Evolutionary conservation across 306 rosid species (phyloP), one percentile per base, ranked within the genome.

Genomic region (Comarum palustre): DNA sequence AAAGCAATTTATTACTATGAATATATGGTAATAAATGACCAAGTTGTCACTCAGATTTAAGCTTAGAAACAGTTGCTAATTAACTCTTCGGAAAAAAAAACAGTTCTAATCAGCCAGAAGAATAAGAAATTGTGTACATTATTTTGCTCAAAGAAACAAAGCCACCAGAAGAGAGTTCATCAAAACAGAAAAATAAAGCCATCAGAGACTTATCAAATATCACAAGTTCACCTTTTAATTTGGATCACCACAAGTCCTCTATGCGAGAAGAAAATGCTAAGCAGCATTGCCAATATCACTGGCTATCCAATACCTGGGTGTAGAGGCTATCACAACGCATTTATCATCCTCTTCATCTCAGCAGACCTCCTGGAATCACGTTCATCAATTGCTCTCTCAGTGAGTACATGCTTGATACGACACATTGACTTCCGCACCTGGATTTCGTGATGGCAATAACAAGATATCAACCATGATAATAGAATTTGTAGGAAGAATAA

Each of bases 341-440:
- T 93, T 81, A 91, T 75, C 94, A 93, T 93, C 85, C 88, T 91
- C 94, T 85, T 91, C 98, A 94, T 91, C 85, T 94, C 98, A 61
- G 94, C 92, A 67, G 95, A 79, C 87, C 97, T 89, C 83, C 97
- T 85, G 24, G 94, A 84, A 77, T 94, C 97, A 27, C 96, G 94
- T n/a, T 94, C 98, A 14, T 87, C 97, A 43, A 89, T 87, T 66
- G 96, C 98, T 72, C 97, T 87, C 85, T 94, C 98, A 0, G 97
- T 94, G 66, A 91, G 97, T 43, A 94, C 96, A 0, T 94, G 98
- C 86, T 94, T 94, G 87, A 94, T 89, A 76, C 96, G 96, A 72
- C 98, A 94, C 98, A 94, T 89, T 19, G 98, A 91, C 88, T 89
- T 94, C 68, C 98, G 86, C 84, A 94, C 97, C 98, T 94, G 79